These are phyloP conservation scores for Septoria petroselini DNA, from an alignment of 2,329 filamentous ascomycete genomes.

Conservation along the genomic window DNA sequence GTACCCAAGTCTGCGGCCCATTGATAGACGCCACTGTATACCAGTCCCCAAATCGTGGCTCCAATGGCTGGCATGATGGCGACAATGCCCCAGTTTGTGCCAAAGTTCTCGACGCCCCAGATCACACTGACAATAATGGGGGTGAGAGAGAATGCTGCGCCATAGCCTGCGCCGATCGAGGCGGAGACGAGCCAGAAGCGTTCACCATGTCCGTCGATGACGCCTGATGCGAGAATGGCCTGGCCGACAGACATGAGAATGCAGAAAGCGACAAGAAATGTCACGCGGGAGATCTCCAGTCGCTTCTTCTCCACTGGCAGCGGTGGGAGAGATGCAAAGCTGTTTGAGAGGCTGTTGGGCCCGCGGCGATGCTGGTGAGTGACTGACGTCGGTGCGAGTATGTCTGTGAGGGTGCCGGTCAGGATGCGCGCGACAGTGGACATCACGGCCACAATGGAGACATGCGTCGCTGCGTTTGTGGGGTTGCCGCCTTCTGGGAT, in stretches of 20 bases:
- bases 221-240: constrained; percentile 71
- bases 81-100: constrained; percentile 95
- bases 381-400: constrained; percentile 62
- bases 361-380: constrained; percentile 57
- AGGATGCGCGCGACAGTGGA: constrained; percentile 88
- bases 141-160: constrained; percentile 74
- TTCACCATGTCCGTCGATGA: constrained; percentile 68
- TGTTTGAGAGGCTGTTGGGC: constrained; percentile 44
- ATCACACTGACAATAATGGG: constrained; percentile 92
- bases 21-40: constrained; percentile 84
- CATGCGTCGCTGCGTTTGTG: constrained; percentile 77
- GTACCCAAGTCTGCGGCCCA: constrained; percentile 52
- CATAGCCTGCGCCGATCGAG: constrained; percentile 85
- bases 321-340: constrained; percentile 38
- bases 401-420: constrained; percentile 82
- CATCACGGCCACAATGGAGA: constrained; percentile 85
- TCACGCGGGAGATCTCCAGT: constrained; percentile 70
- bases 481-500: constrained; percentile 55
- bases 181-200: constrained; percentile 84
- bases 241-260: constrained; percentile 71
- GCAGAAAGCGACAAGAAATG: constrained; percentile 74
- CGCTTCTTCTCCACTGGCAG: constrained; percentile 27
- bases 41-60: constrained; percentile 81
- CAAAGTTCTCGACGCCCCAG: constrained; percentile 98
- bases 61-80: constrained; percentile 87